phyloP scores from a whole-genome alignment of 2,329 filamentous ascomycete species.

The Fusarium albidum region DNA sequence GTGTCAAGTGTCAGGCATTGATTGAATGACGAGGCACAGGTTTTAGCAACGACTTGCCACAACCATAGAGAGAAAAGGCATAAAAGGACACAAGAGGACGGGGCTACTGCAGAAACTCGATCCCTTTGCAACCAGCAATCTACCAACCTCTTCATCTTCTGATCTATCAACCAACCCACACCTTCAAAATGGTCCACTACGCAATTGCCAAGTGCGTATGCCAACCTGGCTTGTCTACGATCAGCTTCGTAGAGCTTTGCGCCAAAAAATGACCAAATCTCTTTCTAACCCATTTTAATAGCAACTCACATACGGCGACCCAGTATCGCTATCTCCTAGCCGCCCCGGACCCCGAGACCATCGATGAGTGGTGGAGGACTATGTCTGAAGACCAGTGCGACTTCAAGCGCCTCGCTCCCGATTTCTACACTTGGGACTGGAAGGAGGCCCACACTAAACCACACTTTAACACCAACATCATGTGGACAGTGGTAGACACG shows the following conservation, averaged over 20 bases:
- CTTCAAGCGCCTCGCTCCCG: background rate
- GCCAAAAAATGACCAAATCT: background rate
- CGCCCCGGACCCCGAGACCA: conserved; percentile 3
- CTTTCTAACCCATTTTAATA: too few relatives aligned
- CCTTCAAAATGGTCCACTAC: conserved; percentile 17
- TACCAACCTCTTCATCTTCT: too few relatives aligned
- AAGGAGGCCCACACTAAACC: background rate
- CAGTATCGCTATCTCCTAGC: conserved; percentile 1
- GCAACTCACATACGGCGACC: too few relatives aligned
- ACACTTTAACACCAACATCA: background rate
- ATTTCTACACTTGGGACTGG: background rate
- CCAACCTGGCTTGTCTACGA: background rate
- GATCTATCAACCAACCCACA: background rate
- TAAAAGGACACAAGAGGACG: too few relatives aligned
- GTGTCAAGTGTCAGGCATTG: too few relatives aligned
- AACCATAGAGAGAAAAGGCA: background rate
- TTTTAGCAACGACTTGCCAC: too few relatives aligned
- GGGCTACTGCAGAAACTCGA: too few relatives aligned
- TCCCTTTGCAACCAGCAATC: too few relatives aligned
- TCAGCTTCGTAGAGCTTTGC: background rate
- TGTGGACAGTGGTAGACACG: background rate
- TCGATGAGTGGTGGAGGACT: conserved; percentile 15
- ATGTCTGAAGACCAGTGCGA: background rate
- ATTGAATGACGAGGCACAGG: too few relatives aligned
- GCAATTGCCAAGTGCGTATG: conserved; percentile 3